Conservation (phyloP, 768 basidiomycete genomes). For the Phylloporus rhodoxanthus region DNA sequence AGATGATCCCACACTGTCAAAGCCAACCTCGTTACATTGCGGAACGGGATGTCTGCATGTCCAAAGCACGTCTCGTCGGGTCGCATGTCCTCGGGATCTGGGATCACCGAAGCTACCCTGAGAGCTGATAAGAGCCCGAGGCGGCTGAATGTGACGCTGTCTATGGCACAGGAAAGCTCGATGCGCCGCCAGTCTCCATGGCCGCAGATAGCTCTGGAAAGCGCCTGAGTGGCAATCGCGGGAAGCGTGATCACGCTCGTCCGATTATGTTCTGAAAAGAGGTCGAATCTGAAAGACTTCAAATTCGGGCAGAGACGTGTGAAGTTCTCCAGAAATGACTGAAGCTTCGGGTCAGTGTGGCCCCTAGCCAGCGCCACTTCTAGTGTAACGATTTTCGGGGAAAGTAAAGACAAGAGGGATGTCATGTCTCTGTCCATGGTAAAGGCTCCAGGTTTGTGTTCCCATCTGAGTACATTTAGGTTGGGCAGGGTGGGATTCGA, state of each 20-base stretch:
- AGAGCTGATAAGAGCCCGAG: slow-evolving; percentile 1
- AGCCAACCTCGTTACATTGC: not conserved
- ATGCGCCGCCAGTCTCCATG: not conserved
- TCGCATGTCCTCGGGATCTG: not conserved
- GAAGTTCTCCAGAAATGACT: not conserved
- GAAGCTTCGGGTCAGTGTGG: not conserved
- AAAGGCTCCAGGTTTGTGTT: not conserved
- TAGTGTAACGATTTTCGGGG: not conserved
- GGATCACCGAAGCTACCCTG: not conserved
- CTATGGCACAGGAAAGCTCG: not conserved
- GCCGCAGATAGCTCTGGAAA: slow-evolving; percentile 1
- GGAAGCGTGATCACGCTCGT: not conserved
- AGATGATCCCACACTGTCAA: not conserved
- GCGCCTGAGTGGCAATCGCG: not conserved
- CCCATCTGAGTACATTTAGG: slow-evolving; percentile 1
- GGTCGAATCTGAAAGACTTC: not conserved
- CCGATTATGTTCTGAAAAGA: not conserved
- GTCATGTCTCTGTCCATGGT: not conserved
- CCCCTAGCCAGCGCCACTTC: not conserved
- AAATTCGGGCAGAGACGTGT: not conserved
- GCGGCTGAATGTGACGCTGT: not conserved
- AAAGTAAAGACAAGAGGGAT: not conserved
- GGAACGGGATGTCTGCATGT: not conserved
- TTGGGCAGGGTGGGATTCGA: not conserved
- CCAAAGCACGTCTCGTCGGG: not conserved